phyloP scores from a whole-genome alignment of 2,329 filamentous ascomycete species.

The Tolypocladium amazonense region DNA sequence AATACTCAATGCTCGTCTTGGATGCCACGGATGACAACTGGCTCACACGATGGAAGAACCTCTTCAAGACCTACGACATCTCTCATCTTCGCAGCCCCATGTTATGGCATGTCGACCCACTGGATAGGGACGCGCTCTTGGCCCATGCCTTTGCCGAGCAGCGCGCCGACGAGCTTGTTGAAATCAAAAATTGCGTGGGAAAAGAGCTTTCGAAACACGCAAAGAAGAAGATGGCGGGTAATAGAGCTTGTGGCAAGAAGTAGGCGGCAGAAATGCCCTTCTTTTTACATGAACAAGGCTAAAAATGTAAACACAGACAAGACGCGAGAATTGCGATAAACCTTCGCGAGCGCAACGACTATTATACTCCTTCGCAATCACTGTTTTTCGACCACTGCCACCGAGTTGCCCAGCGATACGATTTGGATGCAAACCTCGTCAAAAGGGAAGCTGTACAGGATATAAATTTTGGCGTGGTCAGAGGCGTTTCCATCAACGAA shows the following conservation, averaged over 20 bases:
- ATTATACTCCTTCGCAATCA: slow-evolving; percentile 51
- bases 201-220: slow-evolving; percentile 73
- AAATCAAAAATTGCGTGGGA: slow-evolving; percentile 65
- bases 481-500: slow-evolving; percentile 30
- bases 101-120: slow-evolving; percentile 73
- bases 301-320: slow-evolving; percentile 9
- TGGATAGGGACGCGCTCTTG: slow-evolving; percentile 62
- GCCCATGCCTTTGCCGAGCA: slow-evolving; percentile 54
- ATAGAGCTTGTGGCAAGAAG: slow-evolving; percentile 28
- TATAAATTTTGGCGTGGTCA: slow-evolving; percentile 46
- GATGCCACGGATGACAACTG: slow-evolving; percentile 54
- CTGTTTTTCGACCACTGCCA: slow-evolving; percentile 54
- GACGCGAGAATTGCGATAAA: slow-evolving; percentile 44
- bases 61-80: slow-evolving; percentile 61
- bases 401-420: slow-evolving; percentile 45
- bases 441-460: slow-evolving; percentile 48
- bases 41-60: slow-evolving; percentile 60
- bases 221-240: slow-evolving; percentile 47
- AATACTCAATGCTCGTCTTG: slow-evolving; percentile 48
- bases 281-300: too few relatives aligned
- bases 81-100: slow-evolving; percentile 65
- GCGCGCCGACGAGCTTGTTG: slow-evolving; percentile 52
- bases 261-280: slow-evolving; percentile 11
- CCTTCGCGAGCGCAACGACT: slow-evolving; percentile 57
- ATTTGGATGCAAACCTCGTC: slow-evolving; percentile 36